These are phyloP conservation scores for Paraphoma sp. DNA, from an alignment of 2,329 filamentous ascomycete species.

Conservation along the genomic window DNA sequence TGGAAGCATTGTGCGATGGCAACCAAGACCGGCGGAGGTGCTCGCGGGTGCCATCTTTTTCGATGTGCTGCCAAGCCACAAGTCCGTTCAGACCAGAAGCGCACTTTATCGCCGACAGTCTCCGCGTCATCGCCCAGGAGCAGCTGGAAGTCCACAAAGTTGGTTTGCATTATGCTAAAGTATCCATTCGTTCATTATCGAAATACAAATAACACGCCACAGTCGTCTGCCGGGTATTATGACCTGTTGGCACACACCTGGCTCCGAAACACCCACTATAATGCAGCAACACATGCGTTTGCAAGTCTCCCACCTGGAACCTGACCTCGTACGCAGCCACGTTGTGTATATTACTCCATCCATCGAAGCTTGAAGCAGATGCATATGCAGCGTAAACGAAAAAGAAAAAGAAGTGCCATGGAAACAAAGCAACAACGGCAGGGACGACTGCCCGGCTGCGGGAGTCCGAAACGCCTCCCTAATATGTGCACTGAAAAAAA, in stretches of 20 bases:
- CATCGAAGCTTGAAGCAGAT: constrained; percentile 7
- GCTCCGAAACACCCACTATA: constrained; percentile 18
- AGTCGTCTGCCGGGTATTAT: constrained; percentile 29
- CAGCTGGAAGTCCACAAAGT: background rate
- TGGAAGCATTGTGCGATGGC: constrained; percentile 53
- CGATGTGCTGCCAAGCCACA: constrained; percentile 29
- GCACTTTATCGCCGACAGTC: constrained; percentile 4
- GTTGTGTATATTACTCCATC: constrained; percentile 1
- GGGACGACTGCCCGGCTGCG: background rate
- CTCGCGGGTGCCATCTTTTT: constrained; percentile 29
- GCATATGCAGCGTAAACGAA: constrained; percentile 14
- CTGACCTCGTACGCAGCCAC: background rate
- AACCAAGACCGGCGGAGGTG: constrained; percentile 26
- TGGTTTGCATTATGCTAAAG: constrained; percentile 1
- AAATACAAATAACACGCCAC: constrained; percentile 12
- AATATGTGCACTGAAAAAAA: background rate
- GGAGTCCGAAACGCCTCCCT: constrained; percentile 15
- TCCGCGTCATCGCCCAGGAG: background rate
- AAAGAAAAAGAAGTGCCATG: background rate
- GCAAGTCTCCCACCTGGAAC: no score
- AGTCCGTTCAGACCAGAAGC: constrained; percentile 15
- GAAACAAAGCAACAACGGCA: background rate
- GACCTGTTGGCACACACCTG: constrained; percentile 2
- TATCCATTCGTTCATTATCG: constrained; percentile 15
- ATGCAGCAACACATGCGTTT: constrained; percentile 12